Evolutionary conservation across 2,329 filamentous ascomycete genomes (phyloP), one percentile per base, ranked within the genome.

Genomic region (Phyllosticta ampelicida): DNA sequence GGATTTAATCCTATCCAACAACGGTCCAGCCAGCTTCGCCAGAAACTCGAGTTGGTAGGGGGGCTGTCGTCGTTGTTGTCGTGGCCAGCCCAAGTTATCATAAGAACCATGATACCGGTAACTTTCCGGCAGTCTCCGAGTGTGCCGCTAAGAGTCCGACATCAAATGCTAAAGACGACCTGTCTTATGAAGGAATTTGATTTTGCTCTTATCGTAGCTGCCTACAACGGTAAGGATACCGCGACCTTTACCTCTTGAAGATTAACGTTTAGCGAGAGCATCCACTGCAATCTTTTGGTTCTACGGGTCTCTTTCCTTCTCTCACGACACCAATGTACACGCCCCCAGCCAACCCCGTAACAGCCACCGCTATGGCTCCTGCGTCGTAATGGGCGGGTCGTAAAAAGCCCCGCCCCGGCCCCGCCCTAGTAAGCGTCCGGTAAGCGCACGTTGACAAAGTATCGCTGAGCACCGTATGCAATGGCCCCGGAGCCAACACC

Each of bases 331-430:
- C 54, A 29, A 60, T 55, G 51, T 59, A 61, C n/a, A 60, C 62
- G 1, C 26, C 61, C 1, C 62, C 61, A 16, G 62, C 62, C 54
- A 64, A 26, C 51, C 68, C 69, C 48, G 67, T 63, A 30, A 65
- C 65, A 54, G 64, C 64, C 51, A 68, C 60, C 10, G 65, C 60
- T 29, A 64, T 62, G 4, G 67, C 62, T 3, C 66, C 70, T 21
- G 65, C 63, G 9, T 65, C 64, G 56, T 69, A 70, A 30, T 58
- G 61, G 11, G 60, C 61, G 19, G 70, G 71, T 56, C 66, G 65
- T 57, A 78, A 80, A 23, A 74, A 61, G 4, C 77, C 77, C 53
- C 68, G 65, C 67, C 77, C n/a, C n/a, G n/a, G n/a, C n/a, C n/a
- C n/a, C n/a, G n/a, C n/a, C n/a, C n/a, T n/a, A n/a, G n/a, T n/a